Evolutionary conservation across 805 yeast species (phyloP), one percentile per base, ranked within the genome.

Genomic region (Wickerhamomyces ciferrii): DNA sequence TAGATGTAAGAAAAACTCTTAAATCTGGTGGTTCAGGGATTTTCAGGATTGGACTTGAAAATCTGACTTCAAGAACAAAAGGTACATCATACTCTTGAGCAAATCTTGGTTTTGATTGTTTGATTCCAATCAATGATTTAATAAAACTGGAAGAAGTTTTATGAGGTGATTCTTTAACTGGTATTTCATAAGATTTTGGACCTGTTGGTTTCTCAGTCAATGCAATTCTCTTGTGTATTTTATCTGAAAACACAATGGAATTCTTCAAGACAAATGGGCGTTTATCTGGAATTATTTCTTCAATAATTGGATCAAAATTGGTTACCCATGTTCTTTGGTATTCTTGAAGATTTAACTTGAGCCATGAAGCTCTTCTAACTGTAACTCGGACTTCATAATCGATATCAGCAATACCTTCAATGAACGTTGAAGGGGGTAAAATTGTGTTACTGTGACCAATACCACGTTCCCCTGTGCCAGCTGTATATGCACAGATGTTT

Each of bases 321-420:
- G 17, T 15, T 10, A 42, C 14, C 25, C 36, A 7, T 8, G 37
- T 3, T 56, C 58, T 11, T 71, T 59, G 29, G 84, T 61, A 36
- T 72, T 55, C 48, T 17, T 4, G 4, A 18, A 17, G 6, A 17
- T 78, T 81, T 29, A 68, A 44, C 47, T 72, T 73, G 47, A 76
- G 63, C 20, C 79, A 54, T 3, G 80, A 69, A 2, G 81, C 62
- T 39, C 81, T 56, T 45, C 73, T 75, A 39, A 81, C 79, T 1
- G 86, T 81, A 15, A 71, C 85, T 59, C 81, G 80, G 45, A 82
- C 69, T 55, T 72, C 81, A 56, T 81, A 81, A 20, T 20, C n/a
- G 4, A 40, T n/a, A 5, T 15, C 5, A n/a, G 42, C 42, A 29
- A 10, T 10, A 10, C n/a, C 35, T 10, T 17, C 35, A 7, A 40